phyloP scores from a whole-genome alignment of 2,329 filamentous ascomycete genomes.

The Monilinia aucupariae region DNA sequence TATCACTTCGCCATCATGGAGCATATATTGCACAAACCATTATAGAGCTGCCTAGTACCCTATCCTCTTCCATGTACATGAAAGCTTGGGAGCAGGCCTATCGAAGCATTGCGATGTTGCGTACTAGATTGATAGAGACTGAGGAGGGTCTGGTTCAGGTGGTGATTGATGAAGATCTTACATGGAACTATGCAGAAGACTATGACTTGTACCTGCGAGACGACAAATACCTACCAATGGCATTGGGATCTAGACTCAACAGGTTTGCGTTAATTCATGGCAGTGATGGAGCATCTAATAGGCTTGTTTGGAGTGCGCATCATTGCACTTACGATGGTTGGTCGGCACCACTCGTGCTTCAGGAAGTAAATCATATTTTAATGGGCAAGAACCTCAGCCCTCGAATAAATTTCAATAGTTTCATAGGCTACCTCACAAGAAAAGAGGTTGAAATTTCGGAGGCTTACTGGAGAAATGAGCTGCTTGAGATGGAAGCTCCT shows the following conservation, averaged over 20 bases:
- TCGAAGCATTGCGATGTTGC: slow-evolving; percentile 31
- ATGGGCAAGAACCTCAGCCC: slow-evolving; percentile 17
- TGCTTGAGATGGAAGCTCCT: slow-evolving; percentile 36
- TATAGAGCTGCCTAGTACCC: slow-evolving; percentile 21
- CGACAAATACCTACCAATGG: slow-evolving; percentile 17
- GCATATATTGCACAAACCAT: slow-evolving; percentile 36
- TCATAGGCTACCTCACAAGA: slow-evolving; percentile 43
- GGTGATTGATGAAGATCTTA: slow-evolving; percentile 16
- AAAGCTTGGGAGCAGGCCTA: slow-evolving; percentile 30
- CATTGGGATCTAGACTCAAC: slow-evolving; percentile 7
- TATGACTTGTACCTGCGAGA: slow-evolving; percentile 19
- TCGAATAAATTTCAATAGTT: slow-evolving; percentile 29
- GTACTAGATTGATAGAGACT: slow-evolving; percentile 32
- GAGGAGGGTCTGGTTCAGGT: slow-evolving; percentile 20
- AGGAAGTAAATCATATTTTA: slow-evolving; percentile 15
- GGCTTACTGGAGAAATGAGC: slow-evolving; percentile 20
- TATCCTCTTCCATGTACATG: slow-evolving; percentile 23
- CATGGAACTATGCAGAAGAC: slow-evolving; percentile 12
- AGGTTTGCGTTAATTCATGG: slow-evolving; percentile 15
- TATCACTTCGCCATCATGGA: slow-evolving; percentile 33
- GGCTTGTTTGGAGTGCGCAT: slow-evolving; percentile 35
- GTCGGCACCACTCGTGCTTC: slow-evolving; percentile 42
- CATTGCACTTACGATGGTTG: slow-evolving; percentile 60
- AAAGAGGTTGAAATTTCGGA: slow-evolving; percentile 33
- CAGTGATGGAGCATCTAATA: background rate